Evolutionary conservation across 2,329 filamentous ascomycete species (phyloP).

Genomic region (Pyrenochaeta sp.): DNA sequence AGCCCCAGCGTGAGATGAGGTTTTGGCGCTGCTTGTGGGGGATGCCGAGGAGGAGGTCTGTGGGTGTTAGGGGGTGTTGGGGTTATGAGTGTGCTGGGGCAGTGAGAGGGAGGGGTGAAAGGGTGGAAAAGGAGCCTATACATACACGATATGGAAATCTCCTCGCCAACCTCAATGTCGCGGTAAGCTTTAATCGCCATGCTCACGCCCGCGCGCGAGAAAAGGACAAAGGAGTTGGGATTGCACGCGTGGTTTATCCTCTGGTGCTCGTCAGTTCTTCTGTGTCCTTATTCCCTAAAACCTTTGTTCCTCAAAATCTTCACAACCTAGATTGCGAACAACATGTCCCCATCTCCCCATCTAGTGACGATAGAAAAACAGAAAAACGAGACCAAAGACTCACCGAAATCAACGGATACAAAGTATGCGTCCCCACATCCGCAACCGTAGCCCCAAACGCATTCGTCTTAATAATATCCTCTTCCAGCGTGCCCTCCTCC

Average conservation of each 20-base stretch:
- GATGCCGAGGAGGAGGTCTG: slow-evolving; percentile 26
- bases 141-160: slow-evolving; percentile 31
- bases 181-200: slow-evolving; percentile 32
- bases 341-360: too few species aligned
- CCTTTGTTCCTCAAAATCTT: too few species aligned
- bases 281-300: too few species aligned
- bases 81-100: background rate
- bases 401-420: slow-evolving; percentile 31
- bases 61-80: too few species aligned
- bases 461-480: slow-evolving; percentile 32
- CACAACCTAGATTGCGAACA: too few species aligned
- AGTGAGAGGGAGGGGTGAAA: background rate
- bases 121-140: too few species aligned
- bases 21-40: slow-evolving; percentile 11
- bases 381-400: background rate
- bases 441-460: slow-evolving; percentile 27
- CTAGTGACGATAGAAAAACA: background rate
- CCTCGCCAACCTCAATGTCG: slow-evolving; percentile 29
- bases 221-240: slow-evolving; percentile 32
- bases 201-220: slow-evolving; percentile 27
- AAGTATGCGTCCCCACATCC: slow-evolving; percentile 12
- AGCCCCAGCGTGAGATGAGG: slow-evolving; percentile 28
- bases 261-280: too few species aligned
- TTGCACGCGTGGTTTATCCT: slow-evolving; percentile 34
- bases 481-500: slow-evolving; percentile 13